Conservation (phyloP, 768 basidiomycete genomes). For the Pisolithus tinctorius region DNA sequence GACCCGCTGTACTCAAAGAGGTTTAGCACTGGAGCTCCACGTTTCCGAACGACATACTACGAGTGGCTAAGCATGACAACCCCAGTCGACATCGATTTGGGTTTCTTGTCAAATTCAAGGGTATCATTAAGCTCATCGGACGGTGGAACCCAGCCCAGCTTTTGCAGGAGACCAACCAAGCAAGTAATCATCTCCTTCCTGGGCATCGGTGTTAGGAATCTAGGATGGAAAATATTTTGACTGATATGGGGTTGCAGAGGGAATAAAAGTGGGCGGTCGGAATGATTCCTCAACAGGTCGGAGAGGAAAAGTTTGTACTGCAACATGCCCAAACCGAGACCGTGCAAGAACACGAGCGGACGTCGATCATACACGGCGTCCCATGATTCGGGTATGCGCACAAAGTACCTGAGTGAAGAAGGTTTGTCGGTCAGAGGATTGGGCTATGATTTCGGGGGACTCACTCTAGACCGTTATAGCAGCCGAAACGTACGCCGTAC, state of each 20-base stretch:
- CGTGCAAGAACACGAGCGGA: constrained; percentile 83
- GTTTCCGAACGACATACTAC: constrained; percentile 46
- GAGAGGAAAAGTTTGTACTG: constrained; percentile 62
- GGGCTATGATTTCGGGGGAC: constrained; percentile 14
- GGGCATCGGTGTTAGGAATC: constrained; percentile 65
- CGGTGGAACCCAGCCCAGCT: constrained; percentile 57
- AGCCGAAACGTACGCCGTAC: constrained; percentile 38
- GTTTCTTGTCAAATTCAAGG: constrained; percentile 3
- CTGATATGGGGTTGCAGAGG: constrained; percentile 81
- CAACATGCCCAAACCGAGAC: constrained; percentile 76
- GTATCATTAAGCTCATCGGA: constrained; percentile 9
- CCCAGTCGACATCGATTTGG: constrained; percentile 32
- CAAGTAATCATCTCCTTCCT: constrained; percentile 50
- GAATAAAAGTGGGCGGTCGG: constrained; percentile 70
- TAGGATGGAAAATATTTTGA: constrained; percentile 74
- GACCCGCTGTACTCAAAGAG: constrained; percentile 47
- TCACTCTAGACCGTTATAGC: constrained; percentile 65
- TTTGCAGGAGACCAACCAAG: constrained; percentile 49
- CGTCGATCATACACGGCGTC: constrained; percentile 46
- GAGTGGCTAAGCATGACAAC: constrained; percentile 83
- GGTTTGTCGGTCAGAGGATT: background rate
- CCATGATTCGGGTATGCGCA: constrained; percentile 68
- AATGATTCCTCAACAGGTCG: constrained; percentile 47
- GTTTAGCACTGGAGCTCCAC: background rate
- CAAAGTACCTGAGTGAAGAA: constrained; percentile 49